Evolutionary conservation across 2,329 filamentous ascomycete species (phyloP), one percentile per base, ranked within the genome.

Genomic region (Neofusicoccum laricinum): DNA sequence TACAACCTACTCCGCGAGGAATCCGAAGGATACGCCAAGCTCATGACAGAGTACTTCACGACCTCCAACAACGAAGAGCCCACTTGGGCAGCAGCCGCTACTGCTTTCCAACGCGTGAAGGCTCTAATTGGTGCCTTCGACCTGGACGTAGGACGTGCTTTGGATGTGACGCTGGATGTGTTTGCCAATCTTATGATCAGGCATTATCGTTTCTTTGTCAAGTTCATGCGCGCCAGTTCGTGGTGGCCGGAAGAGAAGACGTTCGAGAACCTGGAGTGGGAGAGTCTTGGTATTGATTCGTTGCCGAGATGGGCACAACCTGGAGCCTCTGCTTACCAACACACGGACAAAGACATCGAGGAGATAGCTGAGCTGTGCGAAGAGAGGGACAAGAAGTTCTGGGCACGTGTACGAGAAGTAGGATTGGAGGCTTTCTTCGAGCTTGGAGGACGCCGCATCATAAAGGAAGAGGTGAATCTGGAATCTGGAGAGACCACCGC

Each of bases 41-140:
- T 99, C 51, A 88, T 97, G 66, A 97, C 94, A 0, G 95, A 99
- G 76, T 88, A 98, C 36, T 99, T 97, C 77, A 94, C 92, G 7
- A 96, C 91, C 0, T 92, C 90, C 71, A 89, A 88, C 69, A 87
- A 86, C 66, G 87, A 90, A 63, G 87, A 88, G 21, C 89, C 90
- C n/a, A 88, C 88, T 2, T 86, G 86, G 61, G 90, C 92, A 67
- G 85, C 90, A 40, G 92, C 94, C 1, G 88, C 91, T 70, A 89
- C 93, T 71, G 93, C 93, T 0, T 97, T 97, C 71, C 91, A 97
- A 74, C 88, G 89, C 68, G 90, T 99, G 67, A 97, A 97, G 77
- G 94, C 91, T 15, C 85, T 99, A 71, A 96, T 99, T 68, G 95
- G 95, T 64, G 95, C 95, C 7, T 99, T 99, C 73, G 94, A 99